Evolutionary conservation across 495 filamentous ascomycete genomes (phyloP).

Genomic region (Aspergillus bridgeri): DNA sequence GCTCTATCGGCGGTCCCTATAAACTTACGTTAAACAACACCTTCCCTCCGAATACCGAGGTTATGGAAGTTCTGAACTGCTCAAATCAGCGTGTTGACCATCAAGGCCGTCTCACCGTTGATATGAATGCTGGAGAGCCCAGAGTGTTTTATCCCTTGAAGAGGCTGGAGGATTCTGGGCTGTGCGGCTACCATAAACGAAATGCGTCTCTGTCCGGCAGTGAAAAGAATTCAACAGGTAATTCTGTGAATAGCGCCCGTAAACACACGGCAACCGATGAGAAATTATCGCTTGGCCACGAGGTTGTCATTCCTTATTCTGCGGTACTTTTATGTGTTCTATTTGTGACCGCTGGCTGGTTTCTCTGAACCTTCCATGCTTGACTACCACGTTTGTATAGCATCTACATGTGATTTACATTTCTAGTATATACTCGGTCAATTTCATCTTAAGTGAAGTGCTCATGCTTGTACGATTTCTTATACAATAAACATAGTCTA

Average conservation of each 20-base stretch:
- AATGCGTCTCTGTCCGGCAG: neutral
- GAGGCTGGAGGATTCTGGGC: conserved; percentile 20
- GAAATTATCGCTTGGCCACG: neutral
- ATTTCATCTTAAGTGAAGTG: too few relatives aligned
- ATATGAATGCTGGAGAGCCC: conserved; percentile 41
- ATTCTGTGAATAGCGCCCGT: neutral
- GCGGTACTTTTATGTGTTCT: neutral
- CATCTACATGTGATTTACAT: neutral
- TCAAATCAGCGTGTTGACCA: conserved; percentile 24
- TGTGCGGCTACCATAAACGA: conserved; percentile 18
- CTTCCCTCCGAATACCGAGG: conserved; percentile 30
- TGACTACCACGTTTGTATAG: neutral
- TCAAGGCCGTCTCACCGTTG: conserved; percentile 36
- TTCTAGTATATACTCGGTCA: neutral
- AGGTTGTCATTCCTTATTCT: neutral
- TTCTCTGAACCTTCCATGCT: neutral
- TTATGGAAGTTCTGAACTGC: conserved; percentile 49
- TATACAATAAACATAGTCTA: neutral
- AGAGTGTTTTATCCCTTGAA: conserved; percentile 34
- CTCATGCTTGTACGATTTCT: neutral
- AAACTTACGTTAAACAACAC: conserved; percentile 40
- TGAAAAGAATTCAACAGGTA: neutral
- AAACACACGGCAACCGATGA: neutral
- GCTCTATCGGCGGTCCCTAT: conserved; percentile 37
- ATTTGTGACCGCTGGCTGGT: neutral